Conservation (phyloP, 805 yeast species). For the Starmera amethionina region DNA sequence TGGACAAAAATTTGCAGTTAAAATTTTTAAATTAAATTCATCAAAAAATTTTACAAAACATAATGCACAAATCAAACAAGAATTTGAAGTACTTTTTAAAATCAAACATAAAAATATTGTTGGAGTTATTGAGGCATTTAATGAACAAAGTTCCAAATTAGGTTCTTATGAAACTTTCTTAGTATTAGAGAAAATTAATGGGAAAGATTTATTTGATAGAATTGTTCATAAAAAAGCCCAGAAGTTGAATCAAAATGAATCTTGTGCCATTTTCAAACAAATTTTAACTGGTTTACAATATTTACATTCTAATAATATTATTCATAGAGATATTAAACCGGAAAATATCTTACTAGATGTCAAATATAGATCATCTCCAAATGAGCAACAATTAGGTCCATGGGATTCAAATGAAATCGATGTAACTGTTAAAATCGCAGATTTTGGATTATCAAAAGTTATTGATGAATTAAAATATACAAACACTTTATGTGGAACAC, state of each 20-base stretch:
- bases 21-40: conserved; percentile 54
- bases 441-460: conserved; percentile 58
- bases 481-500: conserved; percentile 76
- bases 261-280: conserved; percentile 54
- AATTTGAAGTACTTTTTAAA: conserved; percentile 53
- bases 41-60: conserved; percentile 29
- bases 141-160: conserved; percentile 39
- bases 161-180: conserved; percentile 36
- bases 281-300: conserved; percentile 55
- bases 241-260: conserved; percentile 49
- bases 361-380: conserved; percentile 26
- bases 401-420: conserved; percentile 46
- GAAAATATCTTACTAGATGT: conserved; percentile 55
- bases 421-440: conserved; percentile 67
- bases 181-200: conserved; percentile 63
- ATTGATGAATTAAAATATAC: conserved; percentile 68
- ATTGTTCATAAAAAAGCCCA: conserved; percentile 45
- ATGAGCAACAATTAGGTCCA: conserved; percentile 25
- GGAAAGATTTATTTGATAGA: conserved; percentile 69
- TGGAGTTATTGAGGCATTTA: conserved; percentile 47
- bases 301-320: conserved; percentile 59
- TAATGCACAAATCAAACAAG: conserved; percentile 43
- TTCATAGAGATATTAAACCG: conserved; percentile 74
- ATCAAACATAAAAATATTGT: conserved; percentile 67
- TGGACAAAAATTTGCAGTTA: conserved; percentile 61